Evolutionary conservation across 2,329 filamentous ascomycete genomes (phyloP).

Genomic region (Sphaerulina populicola): DNA sequence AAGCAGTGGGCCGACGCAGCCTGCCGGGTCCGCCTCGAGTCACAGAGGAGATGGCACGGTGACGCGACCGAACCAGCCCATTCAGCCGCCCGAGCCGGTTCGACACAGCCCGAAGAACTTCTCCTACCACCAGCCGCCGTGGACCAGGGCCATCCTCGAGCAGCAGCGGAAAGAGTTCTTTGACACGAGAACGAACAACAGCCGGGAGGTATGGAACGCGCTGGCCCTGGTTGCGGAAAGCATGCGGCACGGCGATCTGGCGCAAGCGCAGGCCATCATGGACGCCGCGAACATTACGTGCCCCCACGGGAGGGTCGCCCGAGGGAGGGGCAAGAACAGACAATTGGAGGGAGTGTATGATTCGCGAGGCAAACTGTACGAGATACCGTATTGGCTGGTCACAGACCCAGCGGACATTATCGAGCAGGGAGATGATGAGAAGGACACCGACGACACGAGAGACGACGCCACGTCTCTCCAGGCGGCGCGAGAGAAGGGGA

Average conservation of each 20-base stretch:
- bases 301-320: conserved; percentile 34
- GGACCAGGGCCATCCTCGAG: conserved; percentile 62
- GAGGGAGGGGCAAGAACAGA: conserved; percentile 17
- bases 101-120: conserved; percentile 18
- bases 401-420: conserved; percentile 38
- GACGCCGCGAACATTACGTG: conserved; percentile 58
- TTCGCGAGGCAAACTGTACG: conserved; percentile 37
- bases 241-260: conserved; percentile 48
- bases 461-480: conserved; percentile 14
- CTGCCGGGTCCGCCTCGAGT: conserved; percentile 1
- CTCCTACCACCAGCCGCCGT: conserved; percentile 36
- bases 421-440: conserved; percentile 28
- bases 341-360: conserved; percentile 36
- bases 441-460: conserved; percentile 21
- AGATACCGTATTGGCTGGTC: conserved; percentile 41
- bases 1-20: not conserved
- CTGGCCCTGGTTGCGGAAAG: conserved; percentile 60
- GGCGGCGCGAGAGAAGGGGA: conserved; percentile 24
- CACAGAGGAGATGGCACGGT: conserved; percentile 3
- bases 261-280: conserved; percentile 65
- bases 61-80: conserved; percentile 24
- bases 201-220: conserved; percentile 70
- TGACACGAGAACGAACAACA: conserved; percentile 75
- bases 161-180: conserved; percentile 76
- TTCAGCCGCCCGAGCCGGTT: conserved; percentile 23